phyloP scores from a whole-genome alignment of 2,329 filamentous ascomycete genomes.

The Phyllosticta citriasiana region DNA sequence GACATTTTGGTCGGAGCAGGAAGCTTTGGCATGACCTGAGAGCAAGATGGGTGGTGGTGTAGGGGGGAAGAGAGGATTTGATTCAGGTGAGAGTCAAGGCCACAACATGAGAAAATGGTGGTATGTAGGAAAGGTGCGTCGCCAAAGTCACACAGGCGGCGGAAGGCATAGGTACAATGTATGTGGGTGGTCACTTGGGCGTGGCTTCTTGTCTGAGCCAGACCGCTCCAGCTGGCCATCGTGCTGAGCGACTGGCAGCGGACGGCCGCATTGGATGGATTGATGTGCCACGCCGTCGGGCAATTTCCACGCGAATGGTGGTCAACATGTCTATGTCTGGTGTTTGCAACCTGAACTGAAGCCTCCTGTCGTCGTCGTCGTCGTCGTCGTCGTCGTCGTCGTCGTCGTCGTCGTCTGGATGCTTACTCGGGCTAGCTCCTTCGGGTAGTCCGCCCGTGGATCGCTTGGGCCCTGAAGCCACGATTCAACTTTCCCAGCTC shows the following conservation, averaged over 20 bases:
- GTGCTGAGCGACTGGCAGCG: neutral
- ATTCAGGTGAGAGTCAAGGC: neutral
- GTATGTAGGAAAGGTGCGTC: neutral
- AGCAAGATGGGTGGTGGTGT: neutral
- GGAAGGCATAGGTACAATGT: neutral
- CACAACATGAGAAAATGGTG: neutral
- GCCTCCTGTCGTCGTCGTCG: neutral
- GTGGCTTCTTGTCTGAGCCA: neutral
- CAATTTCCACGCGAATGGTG: too few relatives aligned
- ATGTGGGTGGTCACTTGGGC: neutral
- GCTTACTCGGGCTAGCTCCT: neutral
- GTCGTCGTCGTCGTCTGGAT: neutral
- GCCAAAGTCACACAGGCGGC: neutral
- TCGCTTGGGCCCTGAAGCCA: neutral
- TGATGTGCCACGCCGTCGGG: too few relatives aligned
- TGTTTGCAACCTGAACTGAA: too few relatives aligned
- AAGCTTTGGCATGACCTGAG: conserved; percentile 3
- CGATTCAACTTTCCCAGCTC: neutral
- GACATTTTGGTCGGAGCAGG: conserved; percentile 1
- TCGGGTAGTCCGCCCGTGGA: neutral
- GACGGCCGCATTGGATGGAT: too few relatives aligned
- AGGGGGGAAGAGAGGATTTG: neutral
- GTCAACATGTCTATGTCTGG: neutral
- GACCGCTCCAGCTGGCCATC: neutral
- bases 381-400: neutral